Base-by-base conservation (phyloP, 2,329 filamentous ascomycete genomes). In the Colletotrichum destructivum region DNA sequence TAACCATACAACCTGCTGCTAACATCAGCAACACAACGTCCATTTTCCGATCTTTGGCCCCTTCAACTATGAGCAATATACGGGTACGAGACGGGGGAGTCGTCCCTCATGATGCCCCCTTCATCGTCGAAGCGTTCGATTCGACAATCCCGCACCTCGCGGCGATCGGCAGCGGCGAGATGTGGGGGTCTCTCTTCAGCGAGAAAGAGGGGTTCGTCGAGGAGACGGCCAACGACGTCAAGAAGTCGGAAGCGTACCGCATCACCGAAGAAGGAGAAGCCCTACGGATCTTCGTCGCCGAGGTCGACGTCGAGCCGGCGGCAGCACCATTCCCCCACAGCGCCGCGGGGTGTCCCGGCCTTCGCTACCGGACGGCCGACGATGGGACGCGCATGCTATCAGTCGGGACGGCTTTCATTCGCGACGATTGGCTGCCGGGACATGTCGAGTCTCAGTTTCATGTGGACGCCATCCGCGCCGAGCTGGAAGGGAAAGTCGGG, bases 81-180 rank as follows among this genome's bases (percentile, higher is more conserved):
- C 66, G 62, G 62, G 72, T 80, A 44, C 76, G 78, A 40, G 73
- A 78, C 40, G 77, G 74, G 23, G 66, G 63, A 23, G 62, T 64
- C 44, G 66, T 69, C 49, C 72, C 69, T n/a, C 66, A 75, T 44
- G 79, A 81, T 72, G 74, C 74, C 63, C 66, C 75, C 42, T 79
- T 79, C 75, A 77, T 81, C 52, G 66, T 77, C 40, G 74, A 75
- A 35, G 78, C 77, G 57, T 79, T 80, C 73, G 76, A 79, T 71
- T 79, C 77, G 12, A 76, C 75, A 11, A 57, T 81, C 47, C 75
- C 77, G 57, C 74, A 77, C 64, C 76, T 81, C 56, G 73, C 60
- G 47, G 75, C 76, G 15, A 68, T 75, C 21, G 79, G 76, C 44
- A 79, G 75, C 57, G 74, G 68, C 59, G 75, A 60, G n/a, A 78